Evolutionary conservation across 768 basidiomycete species (phyloP).

Genomic region (Trametes cingulata): DNA sequence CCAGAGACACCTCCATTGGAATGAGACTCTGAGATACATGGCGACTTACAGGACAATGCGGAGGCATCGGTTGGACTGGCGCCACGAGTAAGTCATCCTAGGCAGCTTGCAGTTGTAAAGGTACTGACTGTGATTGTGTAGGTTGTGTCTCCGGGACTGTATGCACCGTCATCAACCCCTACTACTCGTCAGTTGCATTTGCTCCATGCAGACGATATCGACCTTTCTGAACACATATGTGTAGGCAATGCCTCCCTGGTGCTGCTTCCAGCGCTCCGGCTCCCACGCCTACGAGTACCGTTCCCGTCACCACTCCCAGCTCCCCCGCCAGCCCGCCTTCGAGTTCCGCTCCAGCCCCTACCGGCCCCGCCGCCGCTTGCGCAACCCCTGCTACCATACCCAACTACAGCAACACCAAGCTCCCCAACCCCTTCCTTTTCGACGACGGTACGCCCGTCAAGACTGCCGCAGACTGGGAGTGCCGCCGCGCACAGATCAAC

Average conservation of each 20-base stretch:
- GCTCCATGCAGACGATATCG: too few relatives aligned
- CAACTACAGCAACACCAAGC: conserved; percentile 40
- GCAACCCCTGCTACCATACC: conserved; percentile 26
- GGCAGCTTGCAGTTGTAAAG: neutral
- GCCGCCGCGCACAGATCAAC: conserved; percentile 50
- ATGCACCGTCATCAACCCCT: conserved; percentile 20
- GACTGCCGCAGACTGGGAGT: conserved; percentile 51
- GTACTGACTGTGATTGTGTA: neutral
- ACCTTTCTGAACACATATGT: neutral
- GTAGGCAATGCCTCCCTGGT: conserved; percentile 21
- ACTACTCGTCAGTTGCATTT: conserved; percentile 21
- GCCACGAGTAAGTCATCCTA: conserved; percentile 14
- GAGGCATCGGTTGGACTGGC: conserved; percentile 28
- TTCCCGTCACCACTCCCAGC: neutral
- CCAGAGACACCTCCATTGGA: too few relatives aligned
- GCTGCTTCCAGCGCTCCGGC: conserved; percentile 3
- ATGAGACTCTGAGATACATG: neutral
- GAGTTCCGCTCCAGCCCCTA: neutral
- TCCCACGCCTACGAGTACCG: neutral
- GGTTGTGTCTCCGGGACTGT: conserved; percentile 20
- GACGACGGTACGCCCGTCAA: conserved; percentile 43
- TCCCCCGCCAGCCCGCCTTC: neutral
- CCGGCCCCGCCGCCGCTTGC: conserved; percentile 18
- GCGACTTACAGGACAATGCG: conserved; percentile 21
- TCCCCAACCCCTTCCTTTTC: conserved; percentile 59